Base-by-base conservation (phyloP, 768 basidiomycete genomes). In the Trichaptum fuscoviolaceum region DNA sequence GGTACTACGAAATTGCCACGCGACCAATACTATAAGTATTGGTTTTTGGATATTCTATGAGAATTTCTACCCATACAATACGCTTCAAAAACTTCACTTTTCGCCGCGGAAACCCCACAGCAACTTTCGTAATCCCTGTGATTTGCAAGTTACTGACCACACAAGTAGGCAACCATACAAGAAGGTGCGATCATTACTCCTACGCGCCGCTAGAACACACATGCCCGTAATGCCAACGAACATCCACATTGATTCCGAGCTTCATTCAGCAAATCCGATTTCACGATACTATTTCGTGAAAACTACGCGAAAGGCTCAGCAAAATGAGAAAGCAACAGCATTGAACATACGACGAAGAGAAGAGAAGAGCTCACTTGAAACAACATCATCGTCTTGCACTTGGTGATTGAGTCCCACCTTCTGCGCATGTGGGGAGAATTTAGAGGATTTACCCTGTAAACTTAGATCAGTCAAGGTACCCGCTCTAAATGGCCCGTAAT, bases 381-480 rank as follows among this genome's bases (percentile, higher is more conserved):
- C 92, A 12, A 95, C 91, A 74, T 94, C 92, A 73, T 93, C 92
- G 70, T 95, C 93, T 70, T 88, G 88, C 20, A 96, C 91, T 67
- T 86, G 84, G 79, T 96, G 95, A 26, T 78, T 78, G 69, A 96
- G 78, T 65, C 94, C 92, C 68, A 96, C 93, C 75, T 97, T 97
- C 77, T 97, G 95, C 1, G 95, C 93, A 72, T 97, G 92, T 4
- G 95, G 95, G 57, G 87, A 82, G 76, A 97, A 97, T 77, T 95
- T 96, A 73, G 93, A 95, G 27, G 94, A 96, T 75, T 93, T 93
- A 1, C 95, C 95, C 95, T 92, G 70, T 20, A 52, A 36, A 25
- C n/a, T 34, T 4, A 59, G 18, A 69, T 68, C 18, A 59, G 57
- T 42, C 58, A 30, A 64, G 57, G 35, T 64, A 15, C 27, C 23